Evolutionary conservation across 441 rosid genomes (phyloP), one percentile per base, ranked within the genome.

Genomic region (Adansonia madagascariensis): DNA sequence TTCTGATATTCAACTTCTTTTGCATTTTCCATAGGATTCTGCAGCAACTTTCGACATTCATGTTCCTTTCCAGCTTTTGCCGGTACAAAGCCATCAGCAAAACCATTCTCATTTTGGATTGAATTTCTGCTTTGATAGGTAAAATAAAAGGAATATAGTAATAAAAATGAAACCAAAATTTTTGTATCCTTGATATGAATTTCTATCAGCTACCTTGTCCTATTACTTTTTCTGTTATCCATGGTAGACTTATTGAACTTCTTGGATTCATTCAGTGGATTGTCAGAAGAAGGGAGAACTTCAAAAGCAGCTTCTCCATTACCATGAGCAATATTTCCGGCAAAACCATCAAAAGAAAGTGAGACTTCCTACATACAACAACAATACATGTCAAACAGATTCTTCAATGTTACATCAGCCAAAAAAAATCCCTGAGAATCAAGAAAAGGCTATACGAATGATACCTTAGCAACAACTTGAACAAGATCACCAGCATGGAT

Each of bases 401-500:
- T 22, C 43, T 47, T 24, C n/a, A 62, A 31, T 60, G 78, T 35
- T 49, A 44, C 56, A 20, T 68, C 64, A 69, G n/a, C 22, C 8
- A 67, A 47, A 75, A 2, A 71, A 59, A n/a, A 59, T 63, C 68
- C 56, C 64, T 68, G 47, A 49, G 61, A 55, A 44, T 1, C 3
- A 77, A 11, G 10, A 71, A 69, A 73, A 63, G 44, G 39, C 57
- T 12, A 12, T 1, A 65, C 27, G 76, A 75, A 31, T 56, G 50
- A 62, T 78, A 90, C 95, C 93, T 86, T 89, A 0, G 95, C 94
- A 85, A 92, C 83, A 50, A 92, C 87, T 89, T 94, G 97, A 85
- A 88, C 98, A 79, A 94, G 89, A 80, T 92, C 90, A 66, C 79
- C 75, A 0, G 97, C 83, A 17, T 83, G 86, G 80, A 94, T 88